Evolutionary conservation across 2,329 filamentous ascomycete genomes (phyloP).

Genomic region (Pseudocercospora pini-densiflorae): DNA sequence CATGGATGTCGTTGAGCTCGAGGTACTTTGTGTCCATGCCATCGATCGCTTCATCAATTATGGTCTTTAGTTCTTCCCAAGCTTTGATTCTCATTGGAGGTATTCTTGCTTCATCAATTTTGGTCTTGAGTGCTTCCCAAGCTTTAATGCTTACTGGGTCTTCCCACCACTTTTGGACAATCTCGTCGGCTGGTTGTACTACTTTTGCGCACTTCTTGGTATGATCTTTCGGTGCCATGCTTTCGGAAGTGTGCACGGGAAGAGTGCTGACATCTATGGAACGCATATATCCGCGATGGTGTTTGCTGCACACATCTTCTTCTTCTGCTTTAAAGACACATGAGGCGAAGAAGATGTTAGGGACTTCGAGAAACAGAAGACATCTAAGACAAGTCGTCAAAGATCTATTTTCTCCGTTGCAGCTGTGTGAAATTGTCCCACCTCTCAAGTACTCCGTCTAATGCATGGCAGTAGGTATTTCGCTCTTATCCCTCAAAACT

Average conservation of each 20-base stretch:
- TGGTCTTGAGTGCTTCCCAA: not conserved
- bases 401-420: not conserved
- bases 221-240: not conserved
- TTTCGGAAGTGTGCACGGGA: too few relatives aligned
- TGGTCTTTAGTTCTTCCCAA: not conserved
- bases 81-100: not conserved
- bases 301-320: not conserved
- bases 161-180: not conserved
- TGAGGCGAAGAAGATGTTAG: not conserved
- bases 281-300: not conserved
- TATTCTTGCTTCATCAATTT: not conserved
- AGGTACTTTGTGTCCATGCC: not conserved
- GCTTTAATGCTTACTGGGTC: not conserved
- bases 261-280: not conserved
- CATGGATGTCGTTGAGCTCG: not conserved
- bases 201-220: not conserved
- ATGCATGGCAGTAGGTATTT: constrained; percentile 10
- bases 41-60: not conserved
- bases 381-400: not conserved
- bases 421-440: not conserved
- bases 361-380: not conserved
- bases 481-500: constrained; percentile 1
- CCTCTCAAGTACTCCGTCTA: not conserved
- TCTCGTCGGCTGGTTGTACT: not conserved
- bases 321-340: not conserved